Evolutionary conservation across 2,329 filamentous ascomycete species (phyloP).

Genomic region (Epichloe gansuensis): DNA sequence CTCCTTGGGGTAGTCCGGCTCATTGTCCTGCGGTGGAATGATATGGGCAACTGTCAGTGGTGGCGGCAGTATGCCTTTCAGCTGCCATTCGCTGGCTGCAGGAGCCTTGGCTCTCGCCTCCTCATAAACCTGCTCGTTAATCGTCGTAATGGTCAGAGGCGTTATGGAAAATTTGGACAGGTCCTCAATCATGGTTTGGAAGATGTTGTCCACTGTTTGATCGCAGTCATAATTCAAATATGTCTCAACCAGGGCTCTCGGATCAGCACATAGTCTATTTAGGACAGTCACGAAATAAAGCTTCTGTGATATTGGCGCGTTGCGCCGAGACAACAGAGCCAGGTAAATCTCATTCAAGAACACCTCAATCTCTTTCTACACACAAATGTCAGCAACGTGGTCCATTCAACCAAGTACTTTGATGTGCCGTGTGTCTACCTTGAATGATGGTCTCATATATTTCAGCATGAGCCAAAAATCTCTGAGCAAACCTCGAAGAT

Average conservation of each 20-base stretch:
- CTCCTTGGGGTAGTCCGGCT: conserved; percentile 70
- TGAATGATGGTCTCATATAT: conserved; percentile 84
- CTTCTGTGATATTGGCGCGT: conserved; percentile 81
- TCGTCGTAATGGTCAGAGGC: conserved; percentile 59
- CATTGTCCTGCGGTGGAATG: conserved; percentile 42
- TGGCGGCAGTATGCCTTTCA: conserved; percentile 73
- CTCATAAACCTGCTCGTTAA: conserved; percentile 78
- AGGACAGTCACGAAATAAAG: conserved; percentile 81
- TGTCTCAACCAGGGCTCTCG: conserved; percentile 79
- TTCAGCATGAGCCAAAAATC: conserved; percentile 98
- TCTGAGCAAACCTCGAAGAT: conserved; percentile 95
- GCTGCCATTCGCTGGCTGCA: conserved; percentile 66
- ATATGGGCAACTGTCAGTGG: conserved; percentile 74
- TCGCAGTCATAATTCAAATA: conserved; percentile 99
- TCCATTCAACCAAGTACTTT: background rate
- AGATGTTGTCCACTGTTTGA: conserved; percentile 90
- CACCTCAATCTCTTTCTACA: conserved; percentile 87
- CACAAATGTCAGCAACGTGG: conserved; percentile 14
- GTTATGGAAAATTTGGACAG: conserved; percentile 76
- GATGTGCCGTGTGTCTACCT: conserved; percentile 40
- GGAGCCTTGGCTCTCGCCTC: conserved; percentile 57
- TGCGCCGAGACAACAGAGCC: conserved; percentile 76
- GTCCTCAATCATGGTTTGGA: conserved; percentile 89
- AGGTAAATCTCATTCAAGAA: conserved; percentile 97
- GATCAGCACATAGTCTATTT: conserved; percentile 72